Evolutionary conservation across 2,329 filamentous ascomycete species (phyloP), one percentile per base, ranked within the genome.

Genomic region (Colletotrichum sp.): DNA sequence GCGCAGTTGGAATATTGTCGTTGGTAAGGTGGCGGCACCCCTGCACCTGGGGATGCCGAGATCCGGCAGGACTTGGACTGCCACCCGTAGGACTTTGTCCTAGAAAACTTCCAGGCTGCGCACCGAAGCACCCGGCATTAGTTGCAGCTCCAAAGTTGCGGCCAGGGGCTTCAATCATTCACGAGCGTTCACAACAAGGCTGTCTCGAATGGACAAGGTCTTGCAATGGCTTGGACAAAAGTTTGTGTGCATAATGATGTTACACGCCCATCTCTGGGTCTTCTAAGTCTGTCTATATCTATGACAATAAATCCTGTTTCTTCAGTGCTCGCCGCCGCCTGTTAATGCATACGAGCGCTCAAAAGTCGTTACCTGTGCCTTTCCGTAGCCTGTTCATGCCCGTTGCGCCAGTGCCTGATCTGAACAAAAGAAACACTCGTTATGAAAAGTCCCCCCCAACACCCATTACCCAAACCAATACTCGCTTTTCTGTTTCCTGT

Each of bases 201-300:
- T 48, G 6, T 48, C 0, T 13, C 43, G 0, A 12, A 21, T 8
- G 3, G 43, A 21, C 0, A 21, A 21, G 2, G 12, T 48, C n/a
- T 48, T 13, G 43, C 18, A n/a, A 48, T 48, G 43, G 2, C 8
- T 48, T 13, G 10, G n/a, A 1, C 18, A 48, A 21, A 48, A 0
- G 3, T 13, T 21, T 8, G 43, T 21, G 10, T 13, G 43, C 43
- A 21, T 48, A 48, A 48, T 48, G 43, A 21, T 48, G 43, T 13
- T 48, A 48, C 43, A 58, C 15, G 55, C 26, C 55, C 26, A 18
- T 61, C 18, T 61, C 28, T 61, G 18, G 28, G 18, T 61, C 18
- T 61, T 61, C 26, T 21, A 30, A 16, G 58, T 61, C 58, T 61
- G 58, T 61, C 58, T 61, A 34, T 61, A 21, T 61, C 28, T 16